Evolutionary conservation across 441 rosid genomes (phyloP), one percentile per base, ranked within the genome.

Genomic region (Populus hybrid): DNA sequence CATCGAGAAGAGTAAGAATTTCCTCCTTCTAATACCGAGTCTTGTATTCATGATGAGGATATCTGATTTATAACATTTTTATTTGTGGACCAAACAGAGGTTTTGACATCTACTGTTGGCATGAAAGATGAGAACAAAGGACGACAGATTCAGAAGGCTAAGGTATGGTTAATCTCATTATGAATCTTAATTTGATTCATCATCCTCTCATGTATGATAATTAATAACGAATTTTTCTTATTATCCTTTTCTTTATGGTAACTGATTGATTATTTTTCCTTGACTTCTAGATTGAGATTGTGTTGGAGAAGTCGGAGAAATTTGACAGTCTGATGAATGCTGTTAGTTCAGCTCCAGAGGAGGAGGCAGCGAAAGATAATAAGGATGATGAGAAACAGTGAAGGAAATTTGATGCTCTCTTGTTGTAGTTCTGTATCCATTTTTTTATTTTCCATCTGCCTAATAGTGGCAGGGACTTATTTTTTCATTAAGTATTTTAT

Each of bases 121-220:
- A 90, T 92, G 91, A 93, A 92, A 79, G 99, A 95, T 40, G 96
- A 95, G 81, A 90, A 77, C 73, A 89, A 88, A 84, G 98, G 99
- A 65, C 87, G 86, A 26, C 66, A 91, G 76, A 86, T 92, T 28
- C 98, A 93, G 76, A 95, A 95, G 83, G 98, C 98, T 7, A 93
- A 95, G 96, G 99, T 88, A 74, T 63, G 82, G 77, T 54, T 34
- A 6, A 18, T 34, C 21, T 70, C 23, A 35, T 71, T 14, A n/a
- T 65, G 24, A 32, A 26, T 57, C 63, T 57, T 20, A 7, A 7
- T 57, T 57, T 7, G 63, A 57, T 57, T 2, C 3, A 57, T 57
- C 4, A 20, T 57, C 23, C 3, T 57, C 63, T 57, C 63, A 57
- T 7, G 57, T 20, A 57, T 20, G 63, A 7, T 20, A 20, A 57